phyloP scores from a whole-genome alignment of 768 basidiomycete genomes.

The Pleurotus citrinopileatus region DNA sequence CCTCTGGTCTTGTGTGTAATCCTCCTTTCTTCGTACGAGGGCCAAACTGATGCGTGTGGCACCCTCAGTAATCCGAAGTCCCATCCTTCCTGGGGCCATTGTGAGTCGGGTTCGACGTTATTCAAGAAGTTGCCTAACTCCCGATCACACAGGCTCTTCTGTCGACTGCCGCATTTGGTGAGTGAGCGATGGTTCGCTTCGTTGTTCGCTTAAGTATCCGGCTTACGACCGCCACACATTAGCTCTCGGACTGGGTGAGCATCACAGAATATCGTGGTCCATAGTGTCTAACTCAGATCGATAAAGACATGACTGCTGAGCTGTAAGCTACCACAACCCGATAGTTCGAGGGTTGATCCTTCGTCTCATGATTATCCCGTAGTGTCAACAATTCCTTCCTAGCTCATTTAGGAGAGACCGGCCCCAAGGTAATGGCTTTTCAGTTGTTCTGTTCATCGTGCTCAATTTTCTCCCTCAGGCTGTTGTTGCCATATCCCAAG shows the following conservation, averaged over 20 bases:
- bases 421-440: neutral
- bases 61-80: slow-evolving; percentile 13
- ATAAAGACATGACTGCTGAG: slow-evolving; percentile 12
- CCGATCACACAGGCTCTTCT: slow-evolving; percentile 12
- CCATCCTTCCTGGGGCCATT: slow-evolving; percentile 12
- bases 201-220: too few species aligned
- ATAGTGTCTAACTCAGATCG: neutral
- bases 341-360: too few species aligned
- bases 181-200: too few species aligned
- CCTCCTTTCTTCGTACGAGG: neutral
- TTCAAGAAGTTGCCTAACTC: neutral
- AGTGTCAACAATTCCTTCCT: neutral
- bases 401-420: neutral
- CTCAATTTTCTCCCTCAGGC: neutral
- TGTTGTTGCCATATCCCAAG: slow-evolving; percentile 13
- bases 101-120: slow-evolving; percentile 5
- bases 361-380: too few species aligned
- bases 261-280: neutral
- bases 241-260: slow-evolving; percentile 18
- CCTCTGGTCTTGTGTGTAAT: slow-evolving; percentile 17
- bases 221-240: too few species aligned
- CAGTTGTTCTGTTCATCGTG: neutral
- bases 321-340: slow-evolving; percentile 12
- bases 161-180: slow-evolving; percentile 17
- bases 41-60: neutral